Evolutionary conservation across 2,329 filamentous ascomycete species (phyloP).

Genomic region (Hypoxylon sp.): DNA sequence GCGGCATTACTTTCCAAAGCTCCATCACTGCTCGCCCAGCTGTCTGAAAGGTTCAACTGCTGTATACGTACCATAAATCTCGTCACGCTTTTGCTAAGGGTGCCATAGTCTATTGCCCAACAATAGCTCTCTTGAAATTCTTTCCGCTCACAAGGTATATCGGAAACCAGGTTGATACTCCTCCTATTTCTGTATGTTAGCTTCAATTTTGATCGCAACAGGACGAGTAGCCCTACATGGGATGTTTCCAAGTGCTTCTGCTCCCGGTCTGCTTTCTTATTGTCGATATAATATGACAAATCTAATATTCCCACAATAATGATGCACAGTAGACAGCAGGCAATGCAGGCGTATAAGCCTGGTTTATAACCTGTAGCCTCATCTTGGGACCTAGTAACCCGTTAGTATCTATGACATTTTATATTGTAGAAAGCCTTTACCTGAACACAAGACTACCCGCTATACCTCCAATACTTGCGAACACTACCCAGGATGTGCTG

Average conservation of each 20-base stretch:
- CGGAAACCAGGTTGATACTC: conserved; percentile 60
- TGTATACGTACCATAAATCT: not conserved
- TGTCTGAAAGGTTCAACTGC: not conserved
- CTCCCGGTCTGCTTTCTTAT: conserved; percentile 67
- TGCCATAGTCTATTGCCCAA: not conserved
- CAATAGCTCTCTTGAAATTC: not conserved
- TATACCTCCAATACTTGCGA: conserved; percentile 85
- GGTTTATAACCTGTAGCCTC: conserved; percentile 66
- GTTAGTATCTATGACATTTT: conserved; percentile 8
- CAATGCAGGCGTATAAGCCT: conserved; percentile 70
- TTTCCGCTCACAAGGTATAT: conserved; percentile 56
- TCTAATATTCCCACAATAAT: conserved; percentile 62
- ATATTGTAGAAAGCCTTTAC: conserved; percentile 31
- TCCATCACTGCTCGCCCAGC: not conserved
- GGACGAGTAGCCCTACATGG: conserved; percentile 60
- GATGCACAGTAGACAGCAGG: conserved; percentile 63
- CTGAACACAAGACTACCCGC: conserved; percentile 81
- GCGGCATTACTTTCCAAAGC: not conserved
- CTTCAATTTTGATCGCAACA: not conserved
- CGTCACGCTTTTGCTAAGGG: not conserved
- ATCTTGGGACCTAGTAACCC: conserved; percentile 60
- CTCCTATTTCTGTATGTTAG: conserved; percentile 50
- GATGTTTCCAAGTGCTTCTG: conserved; percentile 67
- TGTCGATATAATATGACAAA: conserved; percentile 61
- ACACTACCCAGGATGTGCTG: conserved; percentile 81